Conservation (phyloP, 371 early-diverging fungal species). For the Circinella minor region DNA sequence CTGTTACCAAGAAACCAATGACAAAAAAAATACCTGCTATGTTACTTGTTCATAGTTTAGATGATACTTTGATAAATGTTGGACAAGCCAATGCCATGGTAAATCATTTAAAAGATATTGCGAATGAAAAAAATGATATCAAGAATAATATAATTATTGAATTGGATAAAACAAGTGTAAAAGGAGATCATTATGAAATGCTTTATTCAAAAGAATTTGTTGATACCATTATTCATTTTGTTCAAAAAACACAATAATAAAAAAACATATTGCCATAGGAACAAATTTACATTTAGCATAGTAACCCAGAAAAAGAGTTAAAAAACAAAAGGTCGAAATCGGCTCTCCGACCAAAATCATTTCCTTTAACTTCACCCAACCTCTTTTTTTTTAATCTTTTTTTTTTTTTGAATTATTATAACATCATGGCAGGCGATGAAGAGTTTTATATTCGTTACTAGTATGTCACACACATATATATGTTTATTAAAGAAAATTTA, state of each 20-base stretch:
- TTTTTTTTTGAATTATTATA: neutral
- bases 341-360: neutral
- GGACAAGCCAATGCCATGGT: conserved; percentile 61
- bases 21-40: conserved; percentile 38
- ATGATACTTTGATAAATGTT: conserved; percentile 70
- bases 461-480: conserved; percentile 46
- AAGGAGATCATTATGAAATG: conserved; percentile 66
- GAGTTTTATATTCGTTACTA: conserved; percentile 89
- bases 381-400: neutral
- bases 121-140: conserved; percentile 10
- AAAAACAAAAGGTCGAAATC: no score
- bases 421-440: conserved; percentile 51
- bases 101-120: conserved; percentile 43
- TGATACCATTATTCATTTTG: conserved; percentile 36
- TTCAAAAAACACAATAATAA: conserved; percentile 20
- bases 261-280: no score
- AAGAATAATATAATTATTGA: no score
- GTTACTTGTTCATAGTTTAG: conserved; percentile 67
- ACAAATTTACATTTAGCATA: no score
- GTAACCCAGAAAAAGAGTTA: no score
- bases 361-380: neutral
- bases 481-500: no score
- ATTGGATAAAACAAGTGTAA: conserved; percentile 50
- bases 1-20: conserved; percentile 25
- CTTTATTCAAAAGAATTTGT: conserved; percentile 54